Base-by-base conservation (phyloP, 352 stramenopile genomes). In the Sclerospora graminicola region DNA sequence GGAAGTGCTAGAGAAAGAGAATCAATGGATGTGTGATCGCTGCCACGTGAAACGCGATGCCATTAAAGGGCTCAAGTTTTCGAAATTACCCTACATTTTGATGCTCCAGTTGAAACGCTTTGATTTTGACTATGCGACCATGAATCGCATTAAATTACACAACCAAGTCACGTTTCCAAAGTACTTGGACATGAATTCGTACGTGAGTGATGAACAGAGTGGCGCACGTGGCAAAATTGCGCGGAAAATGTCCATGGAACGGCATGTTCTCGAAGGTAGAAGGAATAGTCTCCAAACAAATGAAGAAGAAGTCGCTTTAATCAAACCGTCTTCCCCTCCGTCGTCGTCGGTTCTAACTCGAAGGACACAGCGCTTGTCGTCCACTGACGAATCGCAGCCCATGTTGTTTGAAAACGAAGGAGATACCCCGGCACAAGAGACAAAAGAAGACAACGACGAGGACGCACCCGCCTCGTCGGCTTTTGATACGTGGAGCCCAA, bases 31-130 rank as follows among this genome's bases (percentile, higher is more conserved):
- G 57, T 94, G 82, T 51, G 81, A 95, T 47, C 57, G 55, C 10
- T 89, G 78, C 41, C 60, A 82, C 38, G 69, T 63, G n/a, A 95
- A 95, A 49, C 60, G 78, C 21, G 81, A 95, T 43, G 85, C 83
- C 1, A 90, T 94, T 48, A 95, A 95, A 47, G 84, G 86, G 11
- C 66, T 93, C 41, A 94, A 93, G 55, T 91, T 96, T 37, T 70
- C 67, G 15, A 84, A 86, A 39, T 60, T 95, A 37, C 85, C 86
- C 19, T 90, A 94, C 48, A 49, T 96, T 45, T 57, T 96, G 32
- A 91, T 84, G 34, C 57, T 96, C 20, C 86, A 96, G 54, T 67
- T 96, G 15, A 95, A 96, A 52, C 82, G 86, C 29, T 96, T 87
- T 38, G 85, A 95, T 49, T 95, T 94, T 69, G 86, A 96, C 60